Base-by-base conservation (phyloP, 2,329 filamentous ascomycete species). In the Aureobasidium sp. region DNA sequence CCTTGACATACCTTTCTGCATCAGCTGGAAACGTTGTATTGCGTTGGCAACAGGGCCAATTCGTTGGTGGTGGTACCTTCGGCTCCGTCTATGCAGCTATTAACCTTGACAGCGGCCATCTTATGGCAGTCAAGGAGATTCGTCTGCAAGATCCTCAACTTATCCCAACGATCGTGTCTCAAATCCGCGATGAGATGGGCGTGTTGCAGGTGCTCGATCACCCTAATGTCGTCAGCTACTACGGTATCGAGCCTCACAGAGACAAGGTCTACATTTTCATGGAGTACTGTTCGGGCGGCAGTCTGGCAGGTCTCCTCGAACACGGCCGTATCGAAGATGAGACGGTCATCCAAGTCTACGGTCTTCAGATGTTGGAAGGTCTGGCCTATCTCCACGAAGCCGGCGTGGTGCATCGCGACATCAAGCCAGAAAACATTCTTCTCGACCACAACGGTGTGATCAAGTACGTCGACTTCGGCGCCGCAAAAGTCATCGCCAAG, bases 211-310 rank as follows among this genome's bases (percentile, higher is more conserved):
- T 96, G 1, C 79, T 98, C 40, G 90, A 98, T 64, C 93, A 98
- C 66, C 93, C 93, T 19, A 98, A 98, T 66, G 88, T 98, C 57
- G 94, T 98, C 19, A 91, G 90, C 8, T 98, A 98, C 71, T 93
- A 93, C 65, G 93, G 93, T 55, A 97, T 98, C 64, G 93, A 98
- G 69, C 93, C 96, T 2, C 93, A 98, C 70, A 83, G 93, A 58
- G 93, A 98, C 75, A 93, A 95, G 66, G 93, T 98, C n/a, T 98
- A 97, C 70, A 96, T 98, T 61, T 98, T 98, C 68, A 98, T 98
- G 93, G 93, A 98, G 70, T 97, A 95, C 70, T 98, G 93, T 69
- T 94, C 90, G 4, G 91, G 93, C 48, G 93, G 93, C 17, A 97
- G 91, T 14, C 77, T 98, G 44, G 90, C 93, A 37, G 86, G 81